Base-by-base conservation (phyloP, 78 protist species). In the Protostelium mycophagum region DNA sequence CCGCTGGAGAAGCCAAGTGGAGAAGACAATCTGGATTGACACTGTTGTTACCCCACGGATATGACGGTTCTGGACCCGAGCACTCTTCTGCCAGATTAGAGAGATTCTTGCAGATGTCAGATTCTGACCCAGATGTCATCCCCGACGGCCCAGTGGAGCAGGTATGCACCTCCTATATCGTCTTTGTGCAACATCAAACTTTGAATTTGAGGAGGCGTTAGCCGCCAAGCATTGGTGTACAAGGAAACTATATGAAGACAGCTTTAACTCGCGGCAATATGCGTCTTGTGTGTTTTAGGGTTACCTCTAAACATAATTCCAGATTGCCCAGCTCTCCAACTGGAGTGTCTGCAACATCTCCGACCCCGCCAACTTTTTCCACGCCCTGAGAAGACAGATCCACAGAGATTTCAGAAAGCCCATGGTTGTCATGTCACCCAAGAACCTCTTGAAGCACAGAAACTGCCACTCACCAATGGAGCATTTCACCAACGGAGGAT, bases 51-150 rank as follows among this genome's bases (percentile, higher is more conserved):
- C 99, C 99, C 85, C 99, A 98, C 92, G 99, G 99, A 63, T 97
- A 96, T 87, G 98, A 96, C n/a, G 99, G 99, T 35, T 90, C 93
- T 34, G 99, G 99, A 88, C 99, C 99, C 25, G 99, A 98, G 93
- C 99, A 98, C 97, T 96, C 98, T 35, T 83, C 90, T 37, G 94
- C 96, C 36, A 96, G 99, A 36, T 28, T 97, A 23, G 99, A 97
- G 93, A 95, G 99, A 73, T 97, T 91, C 93, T 92, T 98, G 34
- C 96, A 92, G 86, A 23, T 93, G 37, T 93, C 93, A 39, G 95
- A 93, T 35, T 36, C 88, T 1, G 96, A 92, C 86, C 91, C 91
- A 86, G 86, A 83, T 73, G 88, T 93, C 88, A 91, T 91, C n/a
- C 92, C 90, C 85, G 85, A 88, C 83, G 84, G 38, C 1, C 73